Conservation (phyloP, 352 stramenopile genomes). For the Phytophthora pini region DNA sequence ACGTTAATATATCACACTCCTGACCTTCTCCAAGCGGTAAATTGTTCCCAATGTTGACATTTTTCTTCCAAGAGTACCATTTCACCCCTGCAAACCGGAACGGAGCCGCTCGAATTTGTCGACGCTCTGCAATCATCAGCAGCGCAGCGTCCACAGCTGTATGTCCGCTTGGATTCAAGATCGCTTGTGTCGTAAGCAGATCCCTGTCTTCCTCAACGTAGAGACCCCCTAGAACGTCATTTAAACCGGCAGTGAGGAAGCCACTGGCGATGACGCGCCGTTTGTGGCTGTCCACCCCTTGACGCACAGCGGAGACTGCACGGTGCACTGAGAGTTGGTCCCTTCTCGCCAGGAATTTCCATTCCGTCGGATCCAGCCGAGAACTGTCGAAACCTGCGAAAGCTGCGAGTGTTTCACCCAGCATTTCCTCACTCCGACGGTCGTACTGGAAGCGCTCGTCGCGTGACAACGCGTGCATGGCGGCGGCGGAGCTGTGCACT, state of each 20-base stretch:
- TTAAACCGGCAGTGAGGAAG: conserved; percentile 46
- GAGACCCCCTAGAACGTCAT: conserved; percentile 46
- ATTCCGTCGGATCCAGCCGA: conserved; percentile 38
- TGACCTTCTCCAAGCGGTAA: conserved; percentile 23
- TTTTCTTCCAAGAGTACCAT: conserved; percentile 53
- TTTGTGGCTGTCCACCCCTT: conserved; percentile 20
- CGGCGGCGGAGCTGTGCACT: background rate
- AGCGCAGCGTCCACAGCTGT: conserved; percentile 47
- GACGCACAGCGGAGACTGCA: conserved; percentile 9
- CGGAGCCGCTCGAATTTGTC: conserved; percentile 33
- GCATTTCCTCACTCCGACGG: conserved; percentile 47
- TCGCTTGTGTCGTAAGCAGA: conserved; percentile 42
- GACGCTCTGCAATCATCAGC: conserved; percentile 43
- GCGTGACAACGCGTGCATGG: conserved; percentile 34
- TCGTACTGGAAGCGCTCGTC: conserved; percentile 53
- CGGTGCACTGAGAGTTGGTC: conserved; percentile 51
- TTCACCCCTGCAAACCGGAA: conserved; percentile 71
- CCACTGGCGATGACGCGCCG: conserved; percentile 47
- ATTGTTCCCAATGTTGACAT: background rate
- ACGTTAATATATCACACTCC: conserved; percentile 57
- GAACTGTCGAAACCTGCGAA: conserved; percentile 50
- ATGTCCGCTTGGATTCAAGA: conserved; percentile 37
- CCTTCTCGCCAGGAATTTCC: conserved; percentile 40
- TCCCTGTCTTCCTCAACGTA: conserved; percentile 52
- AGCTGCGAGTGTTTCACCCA: conserved; percentile 55